Conservation (phyloP, 768 basidiomycete species). For the Candolleomyces aberdarensis region DNA sequence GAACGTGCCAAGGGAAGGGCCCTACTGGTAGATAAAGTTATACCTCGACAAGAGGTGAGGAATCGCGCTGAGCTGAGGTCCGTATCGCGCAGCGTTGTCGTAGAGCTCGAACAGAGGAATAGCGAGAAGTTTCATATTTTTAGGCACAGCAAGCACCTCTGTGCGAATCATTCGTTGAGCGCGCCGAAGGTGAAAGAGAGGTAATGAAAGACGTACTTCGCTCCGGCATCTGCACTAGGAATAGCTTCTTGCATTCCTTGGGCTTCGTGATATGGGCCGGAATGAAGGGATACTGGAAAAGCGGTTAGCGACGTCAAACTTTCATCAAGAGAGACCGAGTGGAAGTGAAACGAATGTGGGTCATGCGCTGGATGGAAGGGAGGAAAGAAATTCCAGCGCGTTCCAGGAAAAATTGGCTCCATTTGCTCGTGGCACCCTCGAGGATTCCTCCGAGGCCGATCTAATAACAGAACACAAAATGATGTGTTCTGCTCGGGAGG, state of each 20-base stretch:
- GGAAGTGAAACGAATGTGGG: too few relatives aligned
- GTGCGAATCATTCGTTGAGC: slow-evolving; percentile 3
- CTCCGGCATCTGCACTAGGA: slow-evolving; percentile 93
- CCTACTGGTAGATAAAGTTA: slow-evolving; percentile 76
- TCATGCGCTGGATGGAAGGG: too few relatives aligned
- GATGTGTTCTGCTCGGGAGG: too few relatives aligned
- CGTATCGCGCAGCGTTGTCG: slow-evolving; percentile 94
- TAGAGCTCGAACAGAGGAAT: slow-evolving; percentile 97
- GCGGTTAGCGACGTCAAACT: too few relatives aligned
- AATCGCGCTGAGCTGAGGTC: slow-evolving; percentile 91
- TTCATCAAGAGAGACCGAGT: too few relatives aligned
- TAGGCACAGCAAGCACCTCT: slow-evolving; percentile 96
- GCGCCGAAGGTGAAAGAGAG: not conserved
- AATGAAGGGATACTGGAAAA: slow-evolving; percentile 80
- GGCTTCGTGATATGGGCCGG: slow-evolving; percentile 97
- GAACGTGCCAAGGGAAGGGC: too few relatives aligned
- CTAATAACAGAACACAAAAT: too few relatives aligned
- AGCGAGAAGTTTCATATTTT: slow-evolving; percentile 98
- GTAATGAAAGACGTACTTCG: slow-evolving; percentile 59
- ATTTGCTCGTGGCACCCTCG: too few relatives aligned
- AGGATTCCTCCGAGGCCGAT: too few relatives aligned
- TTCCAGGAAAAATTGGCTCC: too few relatives aligned
- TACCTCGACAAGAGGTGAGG: slow-evolving; percentile 88
- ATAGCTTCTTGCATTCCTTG: slow-evolving; percentile 97
- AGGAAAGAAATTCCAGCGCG: too few relatives aligned